Evolutionary conservation across 345 rosid genomes (phyloP).

Genomic region (Brassica napus): Da-Ae NC_063449.1:47310501-47311000

Average conservation of each 20-base stretch:
- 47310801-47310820: slow-evolving; percentile 37
- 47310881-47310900: no score
- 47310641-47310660: slow-evolving; percentile 28
- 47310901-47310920: no score
- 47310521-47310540: slow-evolving; percentile 6
- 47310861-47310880: no score
- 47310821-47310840: no score
- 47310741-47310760: slow-evolving; percentile 19
- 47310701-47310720: neutral
- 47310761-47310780: slow-evolving; percentile 22
- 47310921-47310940: no score
- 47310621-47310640: neutral
- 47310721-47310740: slow-evolving; percentile 9
- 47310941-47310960: neutral
- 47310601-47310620: neutral
- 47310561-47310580: neutral
- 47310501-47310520: slow-evolving; percentile 5
- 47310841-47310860: no score
- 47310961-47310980: no score
- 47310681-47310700: slow-evolving; percentile 24
- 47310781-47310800: slow-evolving; percentile 41
- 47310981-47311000: no score
- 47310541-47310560: neutral
- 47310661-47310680: slow-evolving; percentile 33
- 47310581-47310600: neutral